These are phyloP conservation scores for Globisporangium acanthophoron DNA, from an alignment of 352 stramenopile genomes.

Conservation along the genomic window DNA sequence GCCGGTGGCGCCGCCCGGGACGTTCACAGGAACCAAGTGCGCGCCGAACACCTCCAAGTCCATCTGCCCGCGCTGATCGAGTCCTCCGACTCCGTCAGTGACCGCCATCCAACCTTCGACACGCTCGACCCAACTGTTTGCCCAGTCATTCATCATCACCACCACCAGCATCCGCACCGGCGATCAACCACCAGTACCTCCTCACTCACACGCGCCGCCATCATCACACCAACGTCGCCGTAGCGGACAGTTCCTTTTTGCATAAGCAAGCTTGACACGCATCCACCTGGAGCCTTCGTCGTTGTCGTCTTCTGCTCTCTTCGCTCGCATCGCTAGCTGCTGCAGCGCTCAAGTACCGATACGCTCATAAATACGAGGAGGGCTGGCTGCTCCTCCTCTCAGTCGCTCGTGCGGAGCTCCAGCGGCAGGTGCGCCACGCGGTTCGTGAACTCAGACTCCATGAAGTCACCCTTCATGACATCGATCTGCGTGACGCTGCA, in stretches of 20 bases:
- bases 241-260: conserved; percentile 1
- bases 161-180: background rate
- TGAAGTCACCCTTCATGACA: conserved; percentile 36
- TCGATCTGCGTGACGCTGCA: conserved; percentile 75
- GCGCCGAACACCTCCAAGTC: conserved; percentile 4
- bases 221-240: background rate
- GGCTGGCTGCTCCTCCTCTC: conserved; percentile 6
- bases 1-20: conserved; percentile 27
- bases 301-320: background rate
- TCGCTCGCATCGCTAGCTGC: background rate
- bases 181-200: background rate
- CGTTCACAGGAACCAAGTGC: conserved; percentile 41
- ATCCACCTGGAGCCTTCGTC: background rate
- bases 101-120: background rate
- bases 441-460: conserved; percentile 53
- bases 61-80: conserved; percentile 2
- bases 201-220: background rate
- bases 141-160: too few relatives aligned
- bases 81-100: background rate
- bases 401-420: conserved; percentile 73
- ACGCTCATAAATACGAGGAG: background rate
- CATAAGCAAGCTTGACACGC: background rate
- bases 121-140: too few relatives aligned
- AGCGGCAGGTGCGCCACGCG: conserved; percentile 63
- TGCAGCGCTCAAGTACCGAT: too few relatives aligned